Percentiles rank a stretch among this genome's conserved stretches.
Evolutionary conservation across 2,329 filamentous ascomycete genomes (phyloP).

Genomic region (Triangularia verruculosa): DNA sequence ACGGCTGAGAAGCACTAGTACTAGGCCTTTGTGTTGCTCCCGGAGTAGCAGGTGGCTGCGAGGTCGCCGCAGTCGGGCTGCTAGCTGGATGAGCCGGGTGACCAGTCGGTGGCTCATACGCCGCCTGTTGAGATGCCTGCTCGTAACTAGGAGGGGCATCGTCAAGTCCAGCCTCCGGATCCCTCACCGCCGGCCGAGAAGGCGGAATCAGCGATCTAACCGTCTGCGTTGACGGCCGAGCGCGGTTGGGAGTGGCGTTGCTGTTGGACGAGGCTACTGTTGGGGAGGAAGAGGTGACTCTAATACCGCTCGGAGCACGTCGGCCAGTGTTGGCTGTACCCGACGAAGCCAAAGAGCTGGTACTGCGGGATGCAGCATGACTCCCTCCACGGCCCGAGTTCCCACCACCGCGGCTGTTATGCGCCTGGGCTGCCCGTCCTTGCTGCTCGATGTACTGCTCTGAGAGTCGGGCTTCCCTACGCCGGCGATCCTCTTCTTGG

Average conservation of each 20-base stretch:
- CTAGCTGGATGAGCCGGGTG: constrained; percentile 49
- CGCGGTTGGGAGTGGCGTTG: neutral
- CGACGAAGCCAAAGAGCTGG: constrained; percentile 9
- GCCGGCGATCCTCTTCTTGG: constrained; percentile 57
- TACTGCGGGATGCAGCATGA: constrained; percentile 6
- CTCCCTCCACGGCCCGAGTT: neutral
- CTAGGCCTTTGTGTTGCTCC: neutral
- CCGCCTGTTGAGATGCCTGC: constrained; percentile 50
- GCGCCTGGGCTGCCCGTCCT: constrained; percentile 35
- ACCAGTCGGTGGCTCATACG: constrained; percentile 51
- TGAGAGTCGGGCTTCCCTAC: constrained; percentile 64
- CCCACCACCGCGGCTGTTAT: constrained; percentile 7
- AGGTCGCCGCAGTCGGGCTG: constrained; percentile 26
- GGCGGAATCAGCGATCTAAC: constrained; percentile 49
- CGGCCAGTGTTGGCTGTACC: neutral
- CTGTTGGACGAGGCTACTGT: constrained; percentile 4
- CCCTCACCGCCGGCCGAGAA: constrained; percentile 34
- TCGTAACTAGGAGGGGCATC: constrained; percentile 58
- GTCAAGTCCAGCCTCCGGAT: constrained; percentile 41
- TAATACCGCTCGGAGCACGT: neutral
- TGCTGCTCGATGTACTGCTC: constrained; percentile 69
- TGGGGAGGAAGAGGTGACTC: neutral
- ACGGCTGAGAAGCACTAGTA: constrained; percentile 18
- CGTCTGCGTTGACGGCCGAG: constrained; percentile 30
- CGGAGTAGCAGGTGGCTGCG: constrained; percentile 15